Evolutionary conservation across 768 basidiomycete genomes (phyloP), one percentile per base, ranked within the genome.

Genomic region (Russula foetens): DNA sequence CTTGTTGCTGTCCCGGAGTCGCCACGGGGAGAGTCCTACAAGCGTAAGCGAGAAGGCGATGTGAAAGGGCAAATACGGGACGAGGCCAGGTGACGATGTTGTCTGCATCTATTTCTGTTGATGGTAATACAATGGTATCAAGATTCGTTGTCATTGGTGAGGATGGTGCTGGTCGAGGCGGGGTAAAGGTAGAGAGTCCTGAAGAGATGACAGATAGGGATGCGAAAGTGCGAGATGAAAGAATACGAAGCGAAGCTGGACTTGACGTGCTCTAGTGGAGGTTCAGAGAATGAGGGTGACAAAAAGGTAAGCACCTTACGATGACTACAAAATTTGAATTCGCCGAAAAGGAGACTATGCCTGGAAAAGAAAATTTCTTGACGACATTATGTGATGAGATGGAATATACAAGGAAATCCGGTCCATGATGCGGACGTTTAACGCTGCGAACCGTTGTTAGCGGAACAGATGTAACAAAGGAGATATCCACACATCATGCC

Each of bases 31-130:
- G 56, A 31, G 73, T 67, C 11, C 70, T 73, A n/a, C 74, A 72
- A 9, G 81, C 77, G 64, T 80, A 88, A 4, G 84, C 86, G 15
- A 90, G 75, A 26, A 90, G 79, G 11, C 86, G 83, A 38, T 76
- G 71, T 14, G 84, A 84, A 21, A 86, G 74, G 3, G 84, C 76
- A 68, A 82, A 88, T 11, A 86, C 71, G 1, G 88, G 82, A n/a
- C 66, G 71, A 1, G 76, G 76, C 33, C 24, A 8, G 31, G 45
- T 19, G 15, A 45, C 35, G 33, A 49, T 17, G 12, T 7, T 9
- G 39, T 64, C 50, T 2, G 28, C 44, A 60, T 54, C 49, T 61
- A 54, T n/a, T 41, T 60, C 63, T 61, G 64, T 68, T 67, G 71
- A 65, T 74, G 71, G 63, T 73, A 70, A 74, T 79, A 77, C 73